These are phyloP conservation scores for Heimioporus retisporus DNA, from an alignment of 1,284 basidiomycete species.

Conservation along the genomic window DNA sequence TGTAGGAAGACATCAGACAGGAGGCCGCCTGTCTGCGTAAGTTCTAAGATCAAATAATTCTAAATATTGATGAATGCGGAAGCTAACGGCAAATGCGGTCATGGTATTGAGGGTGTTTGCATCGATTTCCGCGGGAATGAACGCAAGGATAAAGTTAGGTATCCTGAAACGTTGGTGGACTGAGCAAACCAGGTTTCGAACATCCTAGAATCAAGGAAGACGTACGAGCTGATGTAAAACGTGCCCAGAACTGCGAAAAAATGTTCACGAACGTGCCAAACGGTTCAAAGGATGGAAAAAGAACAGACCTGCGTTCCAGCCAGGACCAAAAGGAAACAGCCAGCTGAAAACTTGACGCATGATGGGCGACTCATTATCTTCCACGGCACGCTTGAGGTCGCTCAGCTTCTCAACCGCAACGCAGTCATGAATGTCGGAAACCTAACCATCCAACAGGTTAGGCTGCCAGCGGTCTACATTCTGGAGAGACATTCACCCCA, in stretches of 20 bases:
- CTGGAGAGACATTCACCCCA: slow-evolving; percentile 35
- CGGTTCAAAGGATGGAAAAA: slow-evolving; percentile 8
- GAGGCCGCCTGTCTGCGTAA: slow-evolving; percentile 83
- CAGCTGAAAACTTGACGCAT: slow-evolving; percentile 82
- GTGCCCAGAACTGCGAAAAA: slow-evolving; percentile 75
- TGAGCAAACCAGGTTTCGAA: slow-evolving; percentile 29
- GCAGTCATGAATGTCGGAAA: slow-evolving; percentile 62
- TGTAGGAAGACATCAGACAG: slow-evolving; percentile 93
- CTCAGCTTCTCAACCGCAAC: slow-evolving; percentile 66
- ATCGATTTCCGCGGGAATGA: slow-evolving; percentile 89
- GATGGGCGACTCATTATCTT: slow-evolving; percentile 73
- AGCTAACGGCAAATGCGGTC: slow-evolving; percentile 85
- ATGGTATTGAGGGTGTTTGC: slow-evolving; percentile 89
- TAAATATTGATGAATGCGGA: slow-evolving; percentile 24
- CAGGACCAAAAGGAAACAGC: slow-evolving; percentile 90
- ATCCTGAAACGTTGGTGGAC: slow-evolving; percentile 60
- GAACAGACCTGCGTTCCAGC: slow-evolving; percentile 79
- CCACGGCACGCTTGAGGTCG: slow-evolving; percentile 66
- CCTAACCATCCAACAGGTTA: slow-evolving; percentile 45
- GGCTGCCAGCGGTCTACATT: slow-evolving; percentile 13
- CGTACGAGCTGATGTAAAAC: slow-evolving; percentile 95
- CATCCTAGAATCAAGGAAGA: slow-evolving; percentile 29
- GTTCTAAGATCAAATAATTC: slow-evolving; percentile 30
- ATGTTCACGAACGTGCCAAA: slow-evolving; percentile 36
- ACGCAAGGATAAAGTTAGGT: slow-evolving; percentile 92